phyloP scores from a whole-genome alignment of 2,329 filamentous ascomycete species.

The Thyridium curvatum region DNA sequence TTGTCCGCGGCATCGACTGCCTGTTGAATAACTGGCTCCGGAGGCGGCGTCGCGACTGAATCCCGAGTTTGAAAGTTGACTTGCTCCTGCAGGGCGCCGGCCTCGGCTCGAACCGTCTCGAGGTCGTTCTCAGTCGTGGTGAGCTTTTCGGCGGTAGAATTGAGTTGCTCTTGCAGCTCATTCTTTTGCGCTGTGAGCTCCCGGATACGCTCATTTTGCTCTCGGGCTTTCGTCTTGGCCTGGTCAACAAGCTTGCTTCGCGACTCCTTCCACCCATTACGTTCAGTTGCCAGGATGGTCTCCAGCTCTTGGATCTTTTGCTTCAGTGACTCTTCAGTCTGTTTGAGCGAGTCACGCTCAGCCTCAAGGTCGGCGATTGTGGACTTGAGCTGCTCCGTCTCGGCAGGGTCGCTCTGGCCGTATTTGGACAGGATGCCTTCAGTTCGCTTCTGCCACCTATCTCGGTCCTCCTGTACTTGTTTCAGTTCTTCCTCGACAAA shows the following conservation, averaged over 20 bases:
- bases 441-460: constrained; percentile 91
- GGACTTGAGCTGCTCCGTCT: constrained; percentile 83
- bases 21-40: no score
- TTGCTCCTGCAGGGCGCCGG: constrained; percentile 24
- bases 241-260: constrained; percentile 53
- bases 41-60: no score
- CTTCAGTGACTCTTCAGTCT: constrained; percentile 43
- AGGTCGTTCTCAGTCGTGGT: constrained; percentile 44
- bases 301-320: constrained; percentile 47
- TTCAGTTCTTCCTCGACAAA: constrained; percentile 84
- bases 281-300: constrained; percentile 45
- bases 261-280: constrained; percentile 44
- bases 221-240: constrained; percentile 54
- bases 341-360: constrained; percentile 54
- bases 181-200: constrained; percentile 49
- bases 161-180: constrained; percentile 43
- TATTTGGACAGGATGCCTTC: constrained; percentile 96
- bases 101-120: constrained; percentile 35
- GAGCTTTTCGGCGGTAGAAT: constrained; percentile 33
- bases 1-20: constrained; percentile 11
- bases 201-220: constrained; percentile 44
- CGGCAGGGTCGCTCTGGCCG: constrained; percentile 87
- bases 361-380: constrained; percentile 60
- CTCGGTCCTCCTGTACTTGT: constrained; percentile 82
- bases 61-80: not conserved